phyloP scores from a whole-genome alignment of 345 rosid species.

The Cardamine occulta region DNA sequence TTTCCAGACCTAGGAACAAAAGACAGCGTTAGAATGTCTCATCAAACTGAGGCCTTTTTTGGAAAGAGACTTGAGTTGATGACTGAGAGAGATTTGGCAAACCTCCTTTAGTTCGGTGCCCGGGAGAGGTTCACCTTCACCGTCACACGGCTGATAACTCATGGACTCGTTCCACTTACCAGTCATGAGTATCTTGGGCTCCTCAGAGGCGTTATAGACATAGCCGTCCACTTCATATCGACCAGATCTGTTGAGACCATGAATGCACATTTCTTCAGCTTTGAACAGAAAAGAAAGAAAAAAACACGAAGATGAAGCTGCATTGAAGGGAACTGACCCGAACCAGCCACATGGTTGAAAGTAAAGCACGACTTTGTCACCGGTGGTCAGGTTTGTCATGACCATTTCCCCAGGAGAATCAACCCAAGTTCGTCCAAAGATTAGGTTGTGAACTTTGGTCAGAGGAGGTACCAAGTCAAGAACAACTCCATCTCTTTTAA shows the following conservation, averaged over 20 bases:
- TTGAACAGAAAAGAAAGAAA: neutral
- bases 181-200: conserved; percentile 84
- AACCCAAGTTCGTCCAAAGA: conserved; percentile 84
- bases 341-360: conserved; percentile 90
- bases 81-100: neutral
- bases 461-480: conserved; percentile 84
- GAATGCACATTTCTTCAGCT: conserved; percentile 13
- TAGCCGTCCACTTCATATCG: conserved; percentile 90
- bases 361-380: conserved; percentile 75
- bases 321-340: conserved; percentile 54
- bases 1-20: conserved; percentile 64
- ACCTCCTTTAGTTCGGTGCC: conserved; percentile 86
- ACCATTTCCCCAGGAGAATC: conserved; percentile 83
- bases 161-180: conserved; percentile 84
- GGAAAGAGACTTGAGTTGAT: neutral
- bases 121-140: conserved; percentile 77
- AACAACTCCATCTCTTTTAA: conserved; percentile 74
- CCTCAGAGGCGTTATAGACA: conserved; percentile 75
- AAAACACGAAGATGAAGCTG: conserved; percentile 17
- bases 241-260: conserved; percentile 63
- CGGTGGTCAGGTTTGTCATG: conserved; percentile 72
- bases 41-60: neutral
- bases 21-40: conserved; percentile 6
- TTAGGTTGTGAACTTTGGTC: conserved; percentile 75
- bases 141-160: conserved; percentile 79